Evolutionary conservation across 2,329 filamentous ascomycete genomes (phyloP).

Genomic region (Aschersonia sp.): DNA sequence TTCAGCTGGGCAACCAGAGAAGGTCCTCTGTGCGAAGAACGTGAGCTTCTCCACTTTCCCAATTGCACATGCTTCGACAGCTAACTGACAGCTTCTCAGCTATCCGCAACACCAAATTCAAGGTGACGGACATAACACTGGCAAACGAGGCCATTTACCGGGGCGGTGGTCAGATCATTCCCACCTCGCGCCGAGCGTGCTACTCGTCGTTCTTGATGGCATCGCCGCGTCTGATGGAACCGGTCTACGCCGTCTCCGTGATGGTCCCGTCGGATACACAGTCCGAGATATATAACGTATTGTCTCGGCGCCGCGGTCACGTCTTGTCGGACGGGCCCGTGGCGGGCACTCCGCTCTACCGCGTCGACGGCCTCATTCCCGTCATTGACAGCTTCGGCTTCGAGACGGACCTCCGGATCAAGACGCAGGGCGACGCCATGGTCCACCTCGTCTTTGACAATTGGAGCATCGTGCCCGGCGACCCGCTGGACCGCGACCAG

Average conservation of each 20-base stretch:
- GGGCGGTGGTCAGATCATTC: constrained; percentile 93
- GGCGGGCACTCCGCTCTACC: constrained; percentile 85
- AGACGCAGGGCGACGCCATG: constrained; percentile 84
- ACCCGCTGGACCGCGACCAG: constrained; percentile 80
- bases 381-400: constrained; percentile 98
- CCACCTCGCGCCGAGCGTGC: constrained; percentile 79
- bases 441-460: constrained; percentile 88
- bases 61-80: background rate
- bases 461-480: constrained; percentile 91
- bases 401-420: constrained; percentile 91
- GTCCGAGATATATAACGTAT: constrained; percentile 77
- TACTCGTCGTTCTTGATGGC: constrained; percentile 98
- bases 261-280: constrained; percentile 84
- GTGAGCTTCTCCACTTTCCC: constrained; percentile 36
- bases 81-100: constrained; percentile 30
- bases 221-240: constrained; percentile 90
- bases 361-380: constrained; percentile 78
- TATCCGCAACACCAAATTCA: constrained; percentile 96
- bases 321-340: constrained; percentile 90
- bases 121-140: constrained; percentile 78
- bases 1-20: constrained; percentile 95
- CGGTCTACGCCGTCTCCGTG: constrained; percentile 84
- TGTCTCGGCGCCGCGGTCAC: constrained; percentile 78
- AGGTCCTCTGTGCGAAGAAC: constrained; percentile 94
- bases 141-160: constrained; percentile 86